Base-by-base conservation (phyloP, 148 eudicot genomes). In the Rhododendron mucronatum region DNA sequence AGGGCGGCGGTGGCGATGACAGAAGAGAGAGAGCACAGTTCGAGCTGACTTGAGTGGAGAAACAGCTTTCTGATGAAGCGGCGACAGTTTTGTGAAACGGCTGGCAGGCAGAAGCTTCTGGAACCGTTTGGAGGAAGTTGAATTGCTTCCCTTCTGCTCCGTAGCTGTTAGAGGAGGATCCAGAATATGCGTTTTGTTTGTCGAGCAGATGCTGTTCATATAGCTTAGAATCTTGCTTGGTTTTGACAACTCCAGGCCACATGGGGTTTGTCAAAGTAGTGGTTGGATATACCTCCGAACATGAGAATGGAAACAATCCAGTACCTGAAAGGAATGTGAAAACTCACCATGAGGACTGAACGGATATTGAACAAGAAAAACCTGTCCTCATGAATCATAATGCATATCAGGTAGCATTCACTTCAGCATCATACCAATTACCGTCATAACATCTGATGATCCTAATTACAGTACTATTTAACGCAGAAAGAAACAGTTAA, bases 11-110 rank as follows among this genome's bases (percentile, higher is more conserved):
- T 11, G 89, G 45, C 0, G 86, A 84, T 87, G 89, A 87, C 89
- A 87, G 89, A 87, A 87, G 89, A 87, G 87, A 87, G 89, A 85
- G 89, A 87, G 89, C 89, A 84, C 80, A 84, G 61, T 87, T 82
- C n/a, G 86, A 87, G 79, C 55, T 59, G 61, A 30, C 73, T 85
- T 47, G 86, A 87, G 75, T 48, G 45, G 89, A 85, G 57, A 82
- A 82, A 14, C 88, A 45, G 23, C 84, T 86, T 73, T 39, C 84
- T 8, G 84, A 39, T 30, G 87, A 48, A 80, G 87, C 39, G 15
- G 76, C 76, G 13, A 79, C 33, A 33, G 83, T 80, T 69, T 80
- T 71, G 69, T 47, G 81, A 55, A 82, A 65, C 23, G 81, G 88
- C 79, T 74, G 88, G 84, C 85, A 55, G 53, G 47, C 30, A 23